Evolutionary conservation across 1,139 yeast species (phyloP), one percentile per base, ranked within the genome.

Genomic region (Candida neerlandica): DNA sequence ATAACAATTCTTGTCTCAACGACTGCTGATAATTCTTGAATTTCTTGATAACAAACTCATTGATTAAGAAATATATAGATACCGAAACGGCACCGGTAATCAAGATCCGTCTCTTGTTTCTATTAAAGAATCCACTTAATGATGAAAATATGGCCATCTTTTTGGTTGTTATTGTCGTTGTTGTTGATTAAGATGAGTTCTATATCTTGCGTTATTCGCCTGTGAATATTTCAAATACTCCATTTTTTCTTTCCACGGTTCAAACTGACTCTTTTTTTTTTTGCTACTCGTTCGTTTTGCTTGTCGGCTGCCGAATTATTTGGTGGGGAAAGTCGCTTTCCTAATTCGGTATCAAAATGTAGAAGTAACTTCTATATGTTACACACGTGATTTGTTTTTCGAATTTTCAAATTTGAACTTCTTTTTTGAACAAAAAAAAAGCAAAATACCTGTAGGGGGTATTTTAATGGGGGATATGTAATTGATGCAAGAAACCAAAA

Each of bases 1-100:
- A 86, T 52, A 86, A 82, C 50, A 86, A 80, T 67, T 90, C 96
- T 58, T 88, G 89, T 51, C 81, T 78, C 51, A 90, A 69, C 44
- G 85, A 76, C 56, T 85, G 81, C 63, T 86, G 92, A 58, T 86
- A 79, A 63, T 85, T 85, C 47, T 78, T 70, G 55, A 89, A 72
- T 65, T 84, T 84, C 57, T 75, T 72, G 56, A 83, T 74, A 33
- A 88, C 76, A 61, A 82, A 85, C 49, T 81, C 80, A 47, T 84
- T 70, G 18, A 84, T 70, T 48, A 86, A 71, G 58, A 84, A 84
- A 45, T 86, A 78, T 2, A 80, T 66, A 2, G 91, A 82, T 12
- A 82, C 68, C n/a, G 77, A 59, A 3, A 84, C 66, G 7, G 90
- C 83, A 1, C 87, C 69, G 0, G 89, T 75, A 29, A 84, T 66